Percentiles rank a stretch among this genome's conserved stretches.
Evolutionary conservation across 106 monocot species (phyloP).

Genomic region (Platanthera guangdongensis): DNA sequence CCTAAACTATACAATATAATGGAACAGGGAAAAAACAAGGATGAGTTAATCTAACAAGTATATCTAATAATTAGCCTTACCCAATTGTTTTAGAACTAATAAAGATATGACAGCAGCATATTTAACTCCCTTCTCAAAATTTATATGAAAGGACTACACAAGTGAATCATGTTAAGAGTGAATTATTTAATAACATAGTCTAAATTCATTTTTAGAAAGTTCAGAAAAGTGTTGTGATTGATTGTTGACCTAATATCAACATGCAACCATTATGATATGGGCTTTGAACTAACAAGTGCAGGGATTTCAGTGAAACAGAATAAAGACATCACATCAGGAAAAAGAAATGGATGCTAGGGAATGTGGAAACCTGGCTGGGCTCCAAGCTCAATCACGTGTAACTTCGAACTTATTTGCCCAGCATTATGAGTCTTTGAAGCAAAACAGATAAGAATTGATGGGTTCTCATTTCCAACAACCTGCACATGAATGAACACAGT

Average conservation of each 20-base stretch:
- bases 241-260: neutral
- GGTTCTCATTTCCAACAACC: slow-evolving; percentile 81
- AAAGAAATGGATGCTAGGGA: neutral
- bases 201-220: neutral
- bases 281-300: neutral
- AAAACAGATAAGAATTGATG: slow-evolving; percentile 84
- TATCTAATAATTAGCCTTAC: no score
- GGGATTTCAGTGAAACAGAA: neutral
- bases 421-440: slow-evolving; percentile 91
- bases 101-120: no score
- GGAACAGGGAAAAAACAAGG: no score
- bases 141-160: no score
- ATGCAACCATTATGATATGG: neutral
- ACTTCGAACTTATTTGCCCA: slow-evolving; percentile 85
- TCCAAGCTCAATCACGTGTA: slow-evolving; percentile 99
- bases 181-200: neutral
- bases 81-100: no score
- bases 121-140: no score
- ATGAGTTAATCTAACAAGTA: no score
- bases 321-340: neutral
- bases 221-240: neutral
- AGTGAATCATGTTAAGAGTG: neutral
- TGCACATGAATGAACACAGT: slow-evolving; percentile 14
- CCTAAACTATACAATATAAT: no score
- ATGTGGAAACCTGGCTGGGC: slow-evolving; percentile 72